These are phyloP conservation scores for Suhomyces faveliae DNA, from an alignment of 805 yeast genomes.

Conservation along the genomic window DNA sequence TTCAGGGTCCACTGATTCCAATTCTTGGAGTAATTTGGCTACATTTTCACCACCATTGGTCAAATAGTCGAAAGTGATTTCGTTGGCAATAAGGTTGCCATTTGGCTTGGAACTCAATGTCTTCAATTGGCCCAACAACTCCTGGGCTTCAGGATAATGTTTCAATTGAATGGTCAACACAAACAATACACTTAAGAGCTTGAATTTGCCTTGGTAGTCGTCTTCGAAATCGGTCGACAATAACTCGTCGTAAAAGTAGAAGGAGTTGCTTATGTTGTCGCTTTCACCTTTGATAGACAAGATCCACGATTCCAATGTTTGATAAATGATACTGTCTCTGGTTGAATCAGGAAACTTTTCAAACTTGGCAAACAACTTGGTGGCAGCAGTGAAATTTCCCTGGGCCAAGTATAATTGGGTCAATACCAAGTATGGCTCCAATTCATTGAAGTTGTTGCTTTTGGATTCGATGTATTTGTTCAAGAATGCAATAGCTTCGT, in stretches of 20 bases:
- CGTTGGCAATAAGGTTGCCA: slow-evolving; percentile 58
- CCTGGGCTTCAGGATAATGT: slow-evolving; percentile 80
- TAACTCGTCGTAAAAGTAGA: slow-evolving; percentile 78
- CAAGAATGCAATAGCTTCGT: slow-evolving; percentile 35
- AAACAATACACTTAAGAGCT: slow-evolving; percentile 55
- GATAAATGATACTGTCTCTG: slow-evolving; percentile 69
- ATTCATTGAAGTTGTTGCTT: slow-evolving; percentile 27
- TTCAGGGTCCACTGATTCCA: slow-evolving; percentile 48
- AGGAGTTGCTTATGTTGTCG: slow-evolving; percentile 40
- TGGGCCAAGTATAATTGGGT: slow-evolving; percentile 39
- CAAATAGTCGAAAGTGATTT: slow-evolving; percentile 60
- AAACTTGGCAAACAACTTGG: slow-evolving; percentile 31
- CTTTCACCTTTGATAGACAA: slow-evolving; percentile 38
- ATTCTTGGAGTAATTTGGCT: slow-evolving; percentile 44
- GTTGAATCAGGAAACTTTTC: slow-evolving; percentile 33
- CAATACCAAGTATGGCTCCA: slow-evolving; percentile 42
- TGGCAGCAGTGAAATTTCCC: slow-evolving; percentile 36
- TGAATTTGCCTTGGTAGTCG: slow-evolving; percentile 34
- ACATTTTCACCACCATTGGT: slow-evolving; percentile 41
- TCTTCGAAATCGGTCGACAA: slow-evolving; percentile 48
- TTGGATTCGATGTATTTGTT: slow-evolving; percentile 25
- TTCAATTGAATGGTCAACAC: slow-evolving; percentile 76
- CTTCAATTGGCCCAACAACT: slow-evolving; percentile 46
- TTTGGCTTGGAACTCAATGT: slow-evolving; percentile 37
- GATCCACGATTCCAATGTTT: slow-evolving; percentile 75